Evolutionary conservation across 2,329 filamentous ascomycete species (phyloP).

Genomic region (Talaromyces albobiverticillius): DNA sequence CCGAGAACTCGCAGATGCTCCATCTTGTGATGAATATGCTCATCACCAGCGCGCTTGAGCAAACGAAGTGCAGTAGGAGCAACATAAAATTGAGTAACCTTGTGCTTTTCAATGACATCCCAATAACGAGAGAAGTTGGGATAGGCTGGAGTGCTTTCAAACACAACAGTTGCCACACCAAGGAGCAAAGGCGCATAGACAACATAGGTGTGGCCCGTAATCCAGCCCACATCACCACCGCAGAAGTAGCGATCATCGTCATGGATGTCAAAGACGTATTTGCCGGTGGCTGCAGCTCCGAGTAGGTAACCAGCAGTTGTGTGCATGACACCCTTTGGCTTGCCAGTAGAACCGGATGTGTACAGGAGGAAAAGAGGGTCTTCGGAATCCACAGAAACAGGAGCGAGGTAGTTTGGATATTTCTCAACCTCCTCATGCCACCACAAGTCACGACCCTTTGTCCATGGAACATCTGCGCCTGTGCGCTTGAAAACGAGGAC

Average conservation of each 20-base stretch:
- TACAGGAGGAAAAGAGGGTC: conserved; percentile 97
- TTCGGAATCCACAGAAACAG: conserved; percentile 86
- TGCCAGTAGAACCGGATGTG: conserved; percentile 95
- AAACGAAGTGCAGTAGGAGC: conserved; percentile 90
- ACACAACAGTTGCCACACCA: conserved; percentile 91
- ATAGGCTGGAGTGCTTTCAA: conserved; percentile 96
- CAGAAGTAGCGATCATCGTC: conserved; percentile 94
- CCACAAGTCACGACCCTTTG: conserved; percentile 84
- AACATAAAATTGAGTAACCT: conserved; percentile 97
- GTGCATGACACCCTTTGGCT: conserved; percentile 99
- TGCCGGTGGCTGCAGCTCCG: conserved; percentile 88
- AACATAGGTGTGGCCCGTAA: conserved; percentile 97
- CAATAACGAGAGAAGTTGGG: conserved; percentile 98
- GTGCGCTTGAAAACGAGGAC: conserved; percentile 95
- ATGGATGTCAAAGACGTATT: conserved; percentile 99
- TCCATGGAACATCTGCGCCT: conserved; percentile 88
- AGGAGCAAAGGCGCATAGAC: conserved; percentile 93
- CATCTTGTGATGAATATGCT: conserved; percentile 89
- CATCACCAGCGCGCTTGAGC: conserved; percentile 90
- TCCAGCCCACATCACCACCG: conserved; percentile 97
- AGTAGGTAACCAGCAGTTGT: conserved; percentile 94
- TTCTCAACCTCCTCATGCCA: conserved; percentile 99
- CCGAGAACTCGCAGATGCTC: conserved; percentile 84
- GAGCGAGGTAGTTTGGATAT: conserved; percentile 88
- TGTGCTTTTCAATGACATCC: conserved; percentile 95